A percentile compares a stretch with the other conserved stretches of the same genome.
These are phyloP conservation scores for Athelia psychrophila DNA, from an alignment of 1,284 basidiomycete species.

Conservation along the genomic window DNA sequence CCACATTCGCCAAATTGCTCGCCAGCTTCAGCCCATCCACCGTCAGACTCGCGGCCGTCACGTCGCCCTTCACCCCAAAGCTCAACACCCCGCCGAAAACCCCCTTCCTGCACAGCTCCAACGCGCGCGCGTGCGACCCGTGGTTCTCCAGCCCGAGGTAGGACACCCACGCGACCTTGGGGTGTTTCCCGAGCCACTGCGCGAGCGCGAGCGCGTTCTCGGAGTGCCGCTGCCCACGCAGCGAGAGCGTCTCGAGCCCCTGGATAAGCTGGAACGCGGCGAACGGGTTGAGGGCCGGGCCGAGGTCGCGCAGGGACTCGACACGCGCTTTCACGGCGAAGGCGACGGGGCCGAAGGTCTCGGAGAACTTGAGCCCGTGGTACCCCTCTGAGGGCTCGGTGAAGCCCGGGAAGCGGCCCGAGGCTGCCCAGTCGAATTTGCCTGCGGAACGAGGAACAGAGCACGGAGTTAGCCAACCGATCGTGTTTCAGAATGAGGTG, in stretches of 20 bases:
- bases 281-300: slow-evolving; percentile 77
- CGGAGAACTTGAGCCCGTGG: slow-evolving; percentile 73
- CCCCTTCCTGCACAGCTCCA: slow-evolving; percentile 37
- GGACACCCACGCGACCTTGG: slow-evolving; percentile 49
- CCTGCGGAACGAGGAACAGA: no score
- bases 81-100: slow-evolving; percentile 60
- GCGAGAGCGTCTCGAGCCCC: slow-evolving; percentile 83
- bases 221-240: slow-evolving; percentile 75
- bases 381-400: slow-evolving; percentile 83
- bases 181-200: slow-evolving; percentile 28
- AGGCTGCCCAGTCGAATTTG: slow-evolving; percentile 83
- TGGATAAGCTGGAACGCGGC: slow-evolving; percentile 80
- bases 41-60: neutral
- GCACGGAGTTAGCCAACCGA: no score
- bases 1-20: slow-evolving; percentile 11
- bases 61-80: slow-evolving; percentile 38
- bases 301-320: slow-evolving; percentile 78
- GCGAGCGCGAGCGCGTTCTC: slow-evolving; percentile 78
- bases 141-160: slow-evolving; percentile 59
- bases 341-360: slow-evolving; percentile 73
- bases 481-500: no score
- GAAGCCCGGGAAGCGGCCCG: slow-evolving; percentile 80
- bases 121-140: slow-evolving; percentile 47
- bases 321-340: slow-evolving; percentile 75
- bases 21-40: neutral